Evolutionary conservation across 2,329 filamentous ascomycete genomes (phyloP), one percentile per base, ranked within the genome.

Genomic region (Alternaria burnsii): DNA sequence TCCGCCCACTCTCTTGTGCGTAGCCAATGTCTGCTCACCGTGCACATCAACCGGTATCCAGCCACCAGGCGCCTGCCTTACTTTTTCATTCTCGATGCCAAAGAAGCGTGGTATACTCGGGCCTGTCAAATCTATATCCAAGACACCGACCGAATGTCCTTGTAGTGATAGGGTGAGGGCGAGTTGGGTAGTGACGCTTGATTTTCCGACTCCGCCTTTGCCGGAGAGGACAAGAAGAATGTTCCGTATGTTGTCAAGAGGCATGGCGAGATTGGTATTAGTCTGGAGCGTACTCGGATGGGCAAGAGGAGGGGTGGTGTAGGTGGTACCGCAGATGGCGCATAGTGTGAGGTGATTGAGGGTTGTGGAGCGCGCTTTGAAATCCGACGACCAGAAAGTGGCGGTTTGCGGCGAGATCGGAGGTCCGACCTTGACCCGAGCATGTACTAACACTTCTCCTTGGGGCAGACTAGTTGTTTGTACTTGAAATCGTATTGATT

Each of bases 141-240:
- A 91, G 28, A 99, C 93, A 54, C 95, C 95, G 43, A 98, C 94
- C 0, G 92, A 93, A 77, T 94, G 87, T 59, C 94, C 94, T 65
- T 92, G 88, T 1, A 95, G 86, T 2, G 93, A 90, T 32, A 99
- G 88, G 0, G 94, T 93, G 38, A 99, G 87, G 9, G 95, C 95
- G 16, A 99, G 89, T 78, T 99, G 95, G 1, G 94, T 96, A 0
- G 95, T 98, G n/a, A 97, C 89, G 53, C 93, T 97, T 43, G 94
- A 98, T 84, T 99, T 99, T 59, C 95, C 95, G 20, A 99, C 95
- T 70, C 95, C 95, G 74, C 95, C 95, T 86, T 99, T 99, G 71
- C 95, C 95, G 12, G 95, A 98, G 48, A 99, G 90, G 64, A 92
- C 91, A 70, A 95, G 86, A 66, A 93, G 84, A 65, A 95, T 90